Evolutionary conservation across 768 basidiomycete genomes (phyloP), one percentile per base, ranked within the genome.

Genomic region (Agrocybe chaxingu): DNA sequence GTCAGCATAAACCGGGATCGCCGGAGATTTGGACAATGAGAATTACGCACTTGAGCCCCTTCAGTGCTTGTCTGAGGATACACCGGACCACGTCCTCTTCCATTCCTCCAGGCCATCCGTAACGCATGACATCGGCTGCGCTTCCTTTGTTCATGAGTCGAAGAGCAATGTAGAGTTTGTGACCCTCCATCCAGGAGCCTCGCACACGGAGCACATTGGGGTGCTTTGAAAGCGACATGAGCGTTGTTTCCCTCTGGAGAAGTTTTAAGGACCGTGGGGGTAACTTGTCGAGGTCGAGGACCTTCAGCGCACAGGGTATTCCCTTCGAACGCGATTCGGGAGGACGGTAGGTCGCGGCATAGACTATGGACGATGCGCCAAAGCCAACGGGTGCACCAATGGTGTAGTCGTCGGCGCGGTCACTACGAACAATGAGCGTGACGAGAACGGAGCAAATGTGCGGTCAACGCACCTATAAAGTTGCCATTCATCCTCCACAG

Each of bases 171-270:
- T 82, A 80, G 6, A 96, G 77, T 61, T 87, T 88, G 66, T 88
- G 86, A 37, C 89, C 92, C 4, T 83, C 76, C 61, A 89, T 78
- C 93, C 93, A 96, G 11, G 85, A 86, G 12, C 92, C 92, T 57
- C 92, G 85, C 3, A 96, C 92, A 50, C 92, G 88, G 9, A 95
- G 76, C 13, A 95, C 92, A 57, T 95, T 92, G n/a, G 91, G 90
- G 53, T 94, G 92, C 59, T 95, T 95, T 8, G 84, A 88, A 4
- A 95, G 78, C 1, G 90, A 92, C 92, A 95, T 95, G 33, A 95
- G 76, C 42, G 89, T 89, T 0, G 93, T 94, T 69, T 96, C 92
- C 44, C 89, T 78, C 58, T 85, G 85, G 12, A 92, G 75, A 18
- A 90, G 81, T 7, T 77, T 71, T n/a, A 92, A 74, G 0, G 89